Conservation (phyloP, 2,329 filamentous ascomycete genomes). For the Fusarium sp. region DNA sequence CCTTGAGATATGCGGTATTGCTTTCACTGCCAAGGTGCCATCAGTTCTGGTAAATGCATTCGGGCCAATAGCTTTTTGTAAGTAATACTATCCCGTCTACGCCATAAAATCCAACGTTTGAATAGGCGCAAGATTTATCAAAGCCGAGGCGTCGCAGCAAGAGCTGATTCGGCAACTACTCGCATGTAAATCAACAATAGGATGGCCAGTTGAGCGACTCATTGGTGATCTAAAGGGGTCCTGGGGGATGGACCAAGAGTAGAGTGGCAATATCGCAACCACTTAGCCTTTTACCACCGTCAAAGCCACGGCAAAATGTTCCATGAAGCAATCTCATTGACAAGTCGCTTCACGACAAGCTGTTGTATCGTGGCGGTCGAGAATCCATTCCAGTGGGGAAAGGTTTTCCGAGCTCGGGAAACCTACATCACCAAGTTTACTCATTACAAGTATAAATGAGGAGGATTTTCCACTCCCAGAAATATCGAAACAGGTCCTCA, state of each 20-base stretch:
- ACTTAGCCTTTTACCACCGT: rapidly evolving
- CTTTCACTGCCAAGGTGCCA: slow-evolving; percentile 54
- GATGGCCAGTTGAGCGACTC: slow-evolving; percentile 52
- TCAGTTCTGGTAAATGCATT: slow-evolving; percentile 59
- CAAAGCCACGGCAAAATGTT: not conserved
- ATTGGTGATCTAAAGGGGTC: slow-evolving; percentile 42
- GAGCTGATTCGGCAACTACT: slow-evolving; percentile 46
- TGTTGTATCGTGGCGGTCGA: not conserved
- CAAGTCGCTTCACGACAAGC: not conserved
- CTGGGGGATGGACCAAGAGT: slow-evolving; percentile 32
- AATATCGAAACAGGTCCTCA: not conserved
- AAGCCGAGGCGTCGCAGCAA: slow-evolving; percentile 37
- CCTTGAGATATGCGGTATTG: slow-evolving; percentile 53
- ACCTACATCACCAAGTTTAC: not conserved
- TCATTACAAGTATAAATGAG: slow-evolving; percentile 33
- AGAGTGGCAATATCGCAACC: not conserved
- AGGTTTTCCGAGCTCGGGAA: slow-evolving; percentile 43
- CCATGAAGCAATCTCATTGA: not conserved
- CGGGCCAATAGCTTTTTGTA: slow-evolving; percentile 58
- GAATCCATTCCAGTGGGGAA: slow-evolving; percentile 8
- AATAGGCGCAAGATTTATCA: slow-evolving; percentile 47
- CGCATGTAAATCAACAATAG: slow-evolving; percentile 48
- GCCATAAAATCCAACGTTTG: not conserved
- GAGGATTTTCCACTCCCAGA: not conserved
- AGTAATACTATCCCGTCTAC: slow-evolving; percentile 15